Evolutionary conservation across 176 grass and related monocot genomes (phyloP).

Genomic region (Avena atlantica): DNA sequence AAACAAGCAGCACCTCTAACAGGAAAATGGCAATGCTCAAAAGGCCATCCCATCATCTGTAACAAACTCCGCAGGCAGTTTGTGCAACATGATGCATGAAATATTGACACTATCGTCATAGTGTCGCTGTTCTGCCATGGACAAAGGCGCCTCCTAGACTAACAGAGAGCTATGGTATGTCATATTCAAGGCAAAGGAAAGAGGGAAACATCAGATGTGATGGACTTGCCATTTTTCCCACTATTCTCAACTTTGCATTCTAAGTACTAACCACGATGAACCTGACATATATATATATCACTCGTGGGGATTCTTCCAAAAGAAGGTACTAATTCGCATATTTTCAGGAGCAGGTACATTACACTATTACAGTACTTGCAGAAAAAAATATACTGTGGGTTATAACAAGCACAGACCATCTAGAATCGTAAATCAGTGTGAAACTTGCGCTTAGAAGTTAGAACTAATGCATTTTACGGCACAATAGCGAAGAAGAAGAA

Average conservation of each 20-base stretch:
- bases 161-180: not conserved
- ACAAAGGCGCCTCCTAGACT: not conserved
- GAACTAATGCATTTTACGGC: not conserved
- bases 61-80: not conserved
- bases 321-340: not conserved
- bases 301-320: not conserved
- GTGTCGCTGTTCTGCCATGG: not conserved
- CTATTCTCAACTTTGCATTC: not conserved
- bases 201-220: not conserved
- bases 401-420: not conserved
- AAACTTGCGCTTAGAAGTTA: not conserved
- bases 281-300: not conserved
- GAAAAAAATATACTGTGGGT: no score
- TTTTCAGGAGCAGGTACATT: not conserved
- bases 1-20: slow-evolving; percentile 16
- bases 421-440: not conserved
- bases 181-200: not conserved
- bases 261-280: not conserved
- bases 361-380: not conserved
- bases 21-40: not conserved
- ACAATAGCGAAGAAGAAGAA: not conserved
- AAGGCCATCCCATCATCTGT: not conserved
- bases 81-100: not conserved
- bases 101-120: not conserved
- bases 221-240: not conserved